phyloP scores from a whole-genome alignment of 768 basidiomycete species.

The Termitomyces titanicus region DNA sequence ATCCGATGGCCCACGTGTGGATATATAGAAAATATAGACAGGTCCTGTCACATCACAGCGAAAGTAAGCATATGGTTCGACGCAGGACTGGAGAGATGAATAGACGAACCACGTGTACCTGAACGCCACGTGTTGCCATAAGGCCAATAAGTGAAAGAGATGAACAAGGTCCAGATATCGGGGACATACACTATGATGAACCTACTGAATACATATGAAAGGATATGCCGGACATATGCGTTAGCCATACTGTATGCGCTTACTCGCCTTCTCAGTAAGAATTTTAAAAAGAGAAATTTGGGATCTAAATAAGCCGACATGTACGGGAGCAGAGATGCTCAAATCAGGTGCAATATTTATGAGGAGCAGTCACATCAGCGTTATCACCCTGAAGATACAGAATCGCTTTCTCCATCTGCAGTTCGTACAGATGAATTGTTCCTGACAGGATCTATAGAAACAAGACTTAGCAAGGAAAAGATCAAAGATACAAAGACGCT shows the following conservation, averaged over 20 bases:
- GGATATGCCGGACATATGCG: neutral
- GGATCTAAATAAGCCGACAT: slow-evolving; percentile 14
- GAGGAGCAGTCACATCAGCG: slow-evolving; percentile 10
- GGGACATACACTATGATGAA: neutral
- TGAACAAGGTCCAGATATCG: neutral
- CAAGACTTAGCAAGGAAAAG: slow-evolving; percentile 13
- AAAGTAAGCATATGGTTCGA: slow-evolving; percentile 9
- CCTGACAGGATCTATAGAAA: slow-evolving; percentile 60
- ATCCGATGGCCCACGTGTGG: neutral
- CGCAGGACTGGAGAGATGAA: neutral
- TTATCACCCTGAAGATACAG: slow-evolving; percentile 43
- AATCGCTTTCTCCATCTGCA: slow-evolving; percentile 65
- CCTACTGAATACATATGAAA: neutral
- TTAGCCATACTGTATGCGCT: neutral
- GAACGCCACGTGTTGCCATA: slow-evolving; percentile 5
- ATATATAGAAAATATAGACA: neutral
- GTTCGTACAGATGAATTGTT: slow-evolving; percentile 36
- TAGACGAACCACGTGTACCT: slow-evolving; percentile 13
- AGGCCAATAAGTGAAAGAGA: neutral
- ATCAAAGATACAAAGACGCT: slow-evolving; percentile 17
- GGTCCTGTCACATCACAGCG: slow-evolving; percentile 1
- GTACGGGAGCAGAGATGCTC: slow-evolving; percentile 7
- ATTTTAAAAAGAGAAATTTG: slow-evolving; percentile 4
- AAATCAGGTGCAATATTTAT: slow-evolving; percentile 14
- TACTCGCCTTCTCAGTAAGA: neutral